Evolutionary conservation across 805 yeast genomes (phyloP), one percentile per base, ranked within the genome.

Genomic region (Huiozyma sinensis): DNA sequence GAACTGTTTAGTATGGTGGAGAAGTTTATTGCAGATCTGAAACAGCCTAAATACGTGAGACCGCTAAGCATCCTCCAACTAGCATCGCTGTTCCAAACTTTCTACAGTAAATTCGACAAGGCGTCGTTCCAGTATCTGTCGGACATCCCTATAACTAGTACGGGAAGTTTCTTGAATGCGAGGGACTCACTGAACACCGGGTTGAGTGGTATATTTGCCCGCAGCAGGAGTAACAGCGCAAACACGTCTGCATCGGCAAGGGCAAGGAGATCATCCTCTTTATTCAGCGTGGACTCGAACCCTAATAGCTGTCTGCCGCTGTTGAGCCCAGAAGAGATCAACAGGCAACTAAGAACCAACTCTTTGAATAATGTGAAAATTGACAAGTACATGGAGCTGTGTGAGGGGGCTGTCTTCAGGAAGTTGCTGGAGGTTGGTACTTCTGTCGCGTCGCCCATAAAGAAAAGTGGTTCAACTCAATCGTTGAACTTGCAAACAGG

Each of bases 121-220:
- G 48, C 58, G 2, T 51, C 56, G 2, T 60, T 58, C 43, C 60
- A 61, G 33, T 55, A 56, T 38, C 44, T 59, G 33, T 28, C 50
- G 6, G 41, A 42, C 27, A 17, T 17, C 24, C 24, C 24, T 17
- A 17, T 17, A 17, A 34, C 28, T 11, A 7, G 36, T 6, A 38
- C 33, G 27, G 35, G 33, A 28, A 13, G 12, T 13, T 54, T 57
- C 39, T 42, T 58, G 13, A 46, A 40, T 34, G 63, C 64, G 0
- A 53, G 57, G 28, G 66, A 61, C 35, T 47, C 58, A 2, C 45
- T 60, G 27, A 61, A 62, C 39, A 58, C 63, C 37, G 66, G 66
- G 1, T 44, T 62, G 35, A 61, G 65, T 43, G 65, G 65, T 2
- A 58, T 62, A 6, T 62, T 62, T 52, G 58, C 60, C 8, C 49